Conservation (phyloP, 73 alveolate genomes). For the Paramecium sexaurelia region DNA sequence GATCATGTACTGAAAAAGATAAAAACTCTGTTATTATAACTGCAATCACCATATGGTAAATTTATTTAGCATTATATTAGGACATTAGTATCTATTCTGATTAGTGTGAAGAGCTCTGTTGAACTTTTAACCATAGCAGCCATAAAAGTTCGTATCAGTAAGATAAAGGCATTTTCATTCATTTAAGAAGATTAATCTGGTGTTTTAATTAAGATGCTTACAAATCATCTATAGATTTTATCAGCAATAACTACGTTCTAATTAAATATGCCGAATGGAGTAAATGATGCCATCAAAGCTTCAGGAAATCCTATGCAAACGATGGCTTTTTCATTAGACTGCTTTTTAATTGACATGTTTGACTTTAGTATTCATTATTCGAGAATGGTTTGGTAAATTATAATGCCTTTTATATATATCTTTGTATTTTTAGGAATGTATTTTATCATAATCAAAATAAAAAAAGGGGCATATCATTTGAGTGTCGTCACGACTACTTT, state of each 20-base stretch:
- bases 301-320: slow-evolving; percentile 11
- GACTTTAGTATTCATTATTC: neutral
- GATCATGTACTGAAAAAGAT: slow-evolving; percentile 19
- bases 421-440: neutral
- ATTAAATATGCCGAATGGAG: neutral
- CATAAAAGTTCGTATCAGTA: neutral
- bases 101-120: slow-evolving; percentile 6
- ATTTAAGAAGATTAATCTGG: slow-evolving; percentile 5
- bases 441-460: neutral
- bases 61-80: neutral
- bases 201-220: neutral
- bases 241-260: neutral
- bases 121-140: neutral
- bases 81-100: slow-evolving; percentile 24
- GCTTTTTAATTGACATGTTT: neutral
- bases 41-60: slow-evolving; percentile 24
- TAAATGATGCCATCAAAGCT: neutral
- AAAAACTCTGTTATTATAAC: neutral
- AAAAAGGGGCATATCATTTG: neutral
- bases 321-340: neutral
- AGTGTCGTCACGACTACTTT: neutral
- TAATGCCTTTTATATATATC: neutral
- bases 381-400: neutral
- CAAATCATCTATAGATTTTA: neutral
- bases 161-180: neutral